These are phyloP conservation scores for Plasmodium berghei DNA, from an alignment of 169 alveolate genomes.

Conservation along the genomic window DNA sequence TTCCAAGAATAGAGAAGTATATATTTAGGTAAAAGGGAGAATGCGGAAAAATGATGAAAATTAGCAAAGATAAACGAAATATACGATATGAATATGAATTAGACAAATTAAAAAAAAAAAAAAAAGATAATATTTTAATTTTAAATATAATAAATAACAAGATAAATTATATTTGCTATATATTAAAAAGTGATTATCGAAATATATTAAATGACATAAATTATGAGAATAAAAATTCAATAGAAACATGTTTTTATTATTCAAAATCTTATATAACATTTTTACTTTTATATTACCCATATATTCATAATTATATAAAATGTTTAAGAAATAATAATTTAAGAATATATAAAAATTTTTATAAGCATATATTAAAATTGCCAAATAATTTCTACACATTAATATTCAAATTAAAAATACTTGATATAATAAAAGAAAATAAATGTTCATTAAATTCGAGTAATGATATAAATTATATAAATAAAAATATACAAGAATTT, in stretches of 20 bases:
- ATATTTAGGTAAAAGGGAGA: background rate
- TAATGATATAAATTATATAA: background rate
- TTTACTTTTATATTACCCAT: constrained; percentile 62
- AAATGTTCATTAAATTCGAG: background rate
- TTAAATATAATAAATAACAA: constrained; percentile 46
- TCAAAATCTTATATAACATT: constrained; percentile 56
- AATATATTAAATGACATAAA: constrained; percentile 48
- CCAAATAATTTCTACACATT: constrained; percentile 45
- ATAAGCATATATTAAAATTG: constrained; percentile 41
- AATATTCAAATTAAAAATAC: constrained; percentile 23
- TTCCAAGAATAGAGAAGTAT: too few species aligned
- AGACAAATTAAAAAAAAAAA: constrained; percentile 57
- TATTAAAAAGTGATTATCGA: constrained; percentile 68
- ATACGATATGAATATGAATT: constrained; percentile 66
- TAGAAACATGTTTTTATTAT: constrained; percentile 68
- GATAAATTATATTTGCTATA: constrained; percentile 64
- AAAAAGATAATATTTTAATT: constrained; percentile 49
- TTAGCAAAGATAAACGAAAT: constrained; percentile 48
- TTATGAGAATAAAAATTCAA: constrained; percentile 30
- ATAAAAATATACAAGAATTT: background rate
- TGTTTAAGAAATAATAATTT: constrained; percentile 40
- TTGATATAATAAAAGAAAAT: constrained; percentile 29
- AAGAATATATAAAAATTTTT: constrained; percentile 51
- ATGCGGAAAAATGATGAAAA: constrained; percentile 23
- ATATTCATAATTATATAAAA: constrained; percentile 46